Evolutionary conservation across 2,329 filamentous ascomycete species (phyloP), one percentile per base, ranked within the genome.

Genomic region (Penicillium fuscoglaucum): DNA sequence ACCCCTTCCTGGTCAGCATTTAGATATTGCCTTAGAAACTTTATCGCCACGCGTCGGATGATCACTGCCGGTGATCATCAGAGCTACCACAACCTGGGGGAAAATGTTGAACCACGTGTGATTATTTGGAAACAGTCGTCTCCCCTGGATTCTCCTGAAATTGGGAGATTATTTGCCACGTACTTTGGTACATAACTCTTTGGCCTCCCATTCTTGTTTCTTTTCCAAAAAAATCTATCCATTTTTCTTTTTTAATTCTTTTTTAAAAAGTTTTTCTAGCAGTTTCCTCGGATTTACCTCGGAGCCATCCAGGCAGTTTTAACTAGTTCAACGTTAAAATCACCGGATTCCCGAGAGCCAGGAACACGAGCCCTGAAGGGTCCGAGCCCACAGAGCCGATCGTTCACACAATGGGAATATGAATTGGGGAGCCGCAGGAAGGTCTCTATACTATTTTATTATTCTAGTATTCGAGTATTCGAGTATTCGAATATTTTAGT

Each of bases 361-460:
- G 62, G 60, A 59, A 65, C 60, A 59, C 26, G 54, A 57, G 43
- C 10, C 37, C 37, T 24, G 24, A 3, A 28, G 28, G 60, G 52
- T 41, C 58, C 60, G 58, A 62, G 60, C 55, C 43, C 52, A 17
- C 52, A 29, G 29, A 31, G 28, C 41, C 39, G 46, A 52, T 54
- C 54, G 52, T 55, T 55, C 45, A 45, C 55, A 61, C 59, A 52
- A 51, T 37, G 41, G 40, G 37, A 35, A 29, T 43, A 24, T 53
- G 40, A 15, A 12, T 28, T n/a, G 17, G 40, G 29, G 52, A 48
- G 26, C 52, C 19, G 5, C n/a, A 54, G 26, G 24, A 21, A 13
- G 29, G 12, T 33, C 31, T 33, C 4, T 15, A 33, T 35, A 35
- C 33, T 24, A 35, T 37, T n/a, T 3, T 13, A 31, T 1, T 40